Evolutionary conservation across 306 rosid species (phyloP).

Genomic region (Luffa aegyptiaca): DNA sequence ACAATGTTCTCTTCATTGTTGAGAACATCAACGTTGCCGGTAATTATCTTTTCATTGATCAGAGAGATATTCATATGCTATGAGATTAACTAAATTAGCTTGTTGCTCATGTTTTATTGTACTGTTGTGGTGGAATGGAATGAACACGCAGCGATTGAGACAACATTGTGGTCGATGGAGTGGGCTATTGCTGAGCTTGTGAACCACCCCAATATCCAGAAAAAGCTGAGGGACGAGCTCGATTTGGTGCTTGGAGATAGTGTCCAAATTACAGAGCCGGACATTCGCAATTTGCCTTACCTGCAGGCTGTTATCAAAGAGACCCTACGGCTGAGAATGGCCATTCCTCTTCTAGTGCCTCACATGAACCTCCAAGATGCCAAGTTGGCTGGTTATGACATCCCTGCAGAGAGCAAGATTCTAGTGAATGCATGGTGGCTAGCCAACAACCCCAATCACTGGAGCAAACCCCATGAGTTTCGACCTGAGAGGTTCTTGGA

Average conservation of each 20-base stretch:
- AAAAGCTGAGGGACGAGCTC: constrained; percentile 45
- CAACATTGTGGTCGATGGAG: constrained; percentile 80
- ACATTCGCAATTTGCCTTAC: constrained; percentile 55
- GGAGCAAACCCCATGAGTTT: constrained; percentile 72
- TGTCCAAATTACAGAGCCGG: constrained; percentile 59
- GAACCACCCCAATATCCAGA: constrained; percentile 63
- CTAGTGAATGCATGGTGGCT: constrained; percentile 84
- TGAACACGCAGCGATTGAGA: constrained; percentile 57
- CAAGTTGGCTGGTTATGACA: constrained; percentile 56
- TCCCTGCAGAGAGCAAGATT: constrained; percentile 80
- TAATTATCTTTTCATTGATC: constrained; percentile 14
- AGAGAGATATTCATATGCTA: neutral
- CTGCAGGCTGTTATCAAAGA: constrained; percentile 81
- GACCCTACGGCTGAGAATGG: constrained; percentile 66
- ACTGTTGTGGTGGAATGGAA: neutral
- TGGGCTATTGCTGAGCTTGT: constrained; percentile 89
- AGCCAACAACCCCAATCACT: constrained; percentile 70
- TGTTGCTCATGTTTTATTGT: neutral
- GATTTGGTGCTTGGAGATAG: constrained; percentile 52
- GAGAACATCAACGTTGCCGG: constrained; percentile 94
- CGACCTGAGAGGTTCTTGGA: constrained; percentile 78
- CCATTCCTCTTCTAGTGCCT: constrained; percentile 75
- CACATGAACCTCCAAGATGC: constrained; percentile 87
- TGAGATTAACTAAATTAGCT: neutral
- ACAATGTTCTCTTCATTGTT: constrained; percentile 83